phyloP scores from a whole-genome alignment of 495 filamentous ascomycete species.

The Elasticomyces elasticus region DNA sequence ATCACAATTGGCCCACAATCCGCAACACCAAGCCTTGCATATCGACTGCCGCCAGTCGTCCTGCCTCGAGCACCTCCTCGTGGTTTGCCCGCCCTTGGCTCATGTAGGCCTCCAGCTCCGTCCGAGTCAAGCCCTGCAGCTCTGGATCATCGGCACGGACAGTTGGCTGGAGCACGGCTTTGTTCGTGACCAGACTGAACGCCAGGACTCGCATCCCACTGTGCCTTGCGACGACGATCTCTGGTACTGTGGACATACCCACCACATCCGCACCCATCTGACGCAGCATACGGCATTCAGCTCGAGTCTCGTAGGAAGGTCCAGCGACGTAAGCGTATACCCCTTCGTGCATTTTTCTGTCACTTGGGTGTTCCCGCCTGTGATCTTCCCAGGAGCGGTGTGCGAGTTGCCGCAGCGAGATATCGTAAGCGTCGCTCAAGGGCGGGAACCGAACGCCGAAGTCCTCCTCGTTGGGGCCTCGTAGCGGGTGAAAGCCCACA shows the following conservation, averaged over 20 bases:
- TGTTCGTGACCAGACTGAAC: slow-evolving; percentile 70
- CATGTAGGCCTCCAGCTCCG: slow-evolving; percentile 47
- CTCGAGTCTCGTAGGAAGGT: slow-evolving; percentile 67
- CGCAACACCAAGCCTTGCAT: slow-evolving; percentile 49
- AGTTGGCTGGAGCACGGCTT: slow-evolving; percentile 52
- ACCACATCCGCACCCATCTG: slow-evolving; percentile 61
- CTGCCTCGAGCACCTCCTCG: slow-evolving; percentile 61
- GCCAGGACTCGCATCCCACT: slow-evolving; percentile 60
- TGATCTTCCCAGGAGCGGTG: slow-evolving; percentile 53
- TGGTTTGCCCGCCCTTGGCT: slow-evolving; percentile 60
- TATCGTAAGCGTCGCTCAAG: slow-evolving; percentile 67
- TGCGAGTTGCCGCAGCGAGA: slow-evolving; percentile 50
- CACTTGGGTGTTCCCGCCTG: slow-evolving; percentile 28
- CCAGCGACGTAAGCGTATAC: slow-evolving; percentile 67
- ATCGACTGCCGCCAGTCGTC: slow-evolving; percentile 50
- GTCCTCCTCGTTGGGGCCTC: slow-evolving; percentile 57
- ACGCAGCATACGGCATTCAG: slow-evolving; percentile 65
- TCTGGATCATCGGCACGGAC: slow-evolving; percentile 47
- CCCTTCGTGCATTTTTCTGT: slow-evolving; percentile 55
- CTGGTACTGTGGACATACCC: slow-evolving; percentile 72
- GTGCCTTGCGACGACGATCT: slow-evolving; percentile 65
- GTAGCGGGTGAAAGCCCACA: slow-evolving; percentile 58
- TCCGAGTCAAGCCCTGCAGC: slow-evolving; percentile 31
- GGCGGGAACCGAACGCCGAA: slow-evolving; percentile 64
- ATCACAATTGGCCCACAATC: slow-evolving; percentile 28